Evolutionary conservation across 179 eudicot species (phyloP), one percentile per base, ranked within the genome.

Genomic region (Camellia oleifera): DNA sequence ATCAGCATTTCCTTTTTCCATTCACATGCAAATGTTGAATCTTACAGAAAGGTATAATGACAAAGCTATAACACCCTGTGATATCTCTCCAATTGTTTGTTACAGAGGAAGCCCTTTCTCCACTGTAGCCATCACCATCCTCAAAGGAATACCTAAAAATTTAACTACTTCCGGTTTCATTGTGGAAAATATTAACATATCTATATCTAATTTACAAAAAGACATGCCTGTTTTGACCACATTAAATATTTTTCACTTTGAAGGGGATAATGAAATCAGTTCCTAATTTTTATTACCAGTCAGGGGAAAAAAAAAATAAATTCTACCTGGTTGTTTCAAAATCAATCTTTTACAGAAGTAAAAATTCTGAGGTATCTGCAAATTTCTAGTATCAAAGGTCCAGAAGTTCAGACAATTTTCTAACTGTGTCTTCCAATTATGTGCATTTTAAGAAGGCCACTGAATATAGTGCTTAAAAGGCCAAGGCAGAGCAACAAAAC

Each of bases 21-120:
- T 7, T 50, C 32, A 26, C 50, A 72, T 32, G 40, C 14, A 26
- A 65, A 65, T 0, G 12, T 65, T 42, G 72, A 71, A 69, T 67
- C 94, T 88, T 85, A 92, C 97, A 57, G 86, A 84, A 78, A 83
- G 84, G 77, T 88, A 87, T 5, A 88, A 83, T 18, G 89, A 85
- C 60, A 92, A 73, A 82, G 93, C 82, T 78, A 79, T 66, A 64
- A 85, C 61, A 58, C 78, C 82, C 81, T 85, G 77, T 58, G 87
- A 82, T 76, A 91, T 72, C 70, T 83, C 91, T 85, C 82, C 85
- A 76, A 83, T 65, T 74, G 82, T 85, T 86, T 88, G 82, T 50
- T 88, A 81, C 79, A 81, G 81, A 77, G 87, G 82, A 81, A 84
- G 88, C 65, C 87, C 69, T 68, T 82, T 85, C 84, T 85, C 83